Conservation (phyloP, 164 flowering plant species). For the Stephania yunnanensis region DNA sequence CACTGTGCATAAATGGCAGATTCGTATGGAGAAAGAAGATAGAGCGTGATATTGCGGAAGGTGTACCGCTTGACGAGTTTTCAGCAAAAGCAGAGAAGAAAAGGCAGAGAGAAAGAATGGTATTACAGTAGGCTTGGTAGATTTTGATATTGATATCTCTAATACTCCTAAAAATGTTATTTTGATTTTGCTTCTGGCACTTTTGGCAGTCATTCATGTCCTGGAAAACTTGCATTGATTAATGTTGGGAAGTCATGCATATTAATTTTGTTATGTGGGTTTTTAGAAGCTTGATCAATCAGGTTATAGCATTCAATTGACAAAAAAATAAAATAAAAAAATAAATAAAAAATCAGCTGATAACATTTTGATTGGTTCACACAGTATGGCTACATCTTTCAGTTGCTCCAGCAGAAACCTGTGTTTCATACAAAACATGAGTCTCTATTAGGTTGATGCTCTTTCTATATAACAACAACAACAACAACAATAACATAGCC, state of each 20-base stretch:
- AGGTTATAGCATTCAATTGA: not conserved
- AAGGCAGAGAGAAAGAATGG: constrained; percentile 81
- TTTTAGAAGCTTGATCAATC: not conserved
- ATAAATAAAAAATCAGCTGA: too few species aligned
- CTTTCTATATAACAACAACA: too few species aligned
- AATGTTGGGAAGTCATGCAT: not conserved
- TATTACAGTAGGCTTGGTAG: constrained; percentile 16
- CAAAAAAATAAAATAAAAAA: too few species aligned
- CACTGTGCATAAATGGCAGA: constrained; percentile 27
- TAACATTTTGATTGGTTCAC: not conserved
- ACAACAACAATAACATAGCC: too few species aligned
- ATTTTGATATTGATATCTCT: not conserved
- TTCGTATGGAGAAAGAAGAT: constrained; percentile 99
- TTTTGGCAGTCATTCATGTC: not conserved
- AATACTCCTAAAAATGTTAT: not conserved
- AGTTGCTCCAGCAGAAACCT: not conserved
- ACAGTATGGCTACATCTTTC: not conserved
- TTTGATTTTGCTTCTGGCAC: not conserved
- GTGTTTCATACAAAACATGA: too few species aligned
- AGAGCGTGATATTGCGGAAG: constrained; percentile 75
- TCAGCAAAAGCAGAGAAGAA: constrained; percentile 73
- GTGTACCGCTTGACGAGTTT: constrained; percentile 54
- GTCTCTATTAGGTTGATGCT: too few species aligned
- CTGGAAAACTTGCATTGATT: not conserved
- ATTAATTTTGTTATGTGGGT: not conserved